A percentile compares a stretch with the other conserved stretches of the same genome.
These are phyloP conservation scores for Xylaria sp. DNA, from an alignment of 2,329 filamentous ascomycete species.

Conservation along the genomic window DNA sequence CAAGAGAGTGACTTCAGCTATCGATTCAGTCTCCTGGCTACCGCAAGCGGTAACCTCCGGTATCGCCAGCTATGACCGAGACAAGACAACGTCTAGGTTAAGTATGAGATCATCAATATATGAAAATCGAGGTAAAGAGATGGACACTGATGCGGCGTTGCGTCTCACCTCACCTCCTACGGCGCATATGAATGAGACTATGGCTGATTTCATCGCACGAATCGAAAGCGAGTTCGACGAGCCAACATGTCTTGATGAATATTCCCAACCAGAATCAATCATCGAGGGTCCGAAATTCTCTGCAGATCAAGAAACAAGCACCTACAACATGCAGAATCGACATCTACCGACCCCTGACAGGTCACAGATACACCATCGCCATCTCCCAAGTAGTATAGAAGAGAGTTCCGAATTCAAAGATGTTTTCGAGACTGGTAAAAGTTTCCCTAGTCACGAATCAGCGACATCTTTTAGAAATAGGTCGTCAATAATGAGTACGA, in stretches of 20 bases:
- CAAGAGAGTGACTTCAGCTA: slow-evolving; percentile 27
- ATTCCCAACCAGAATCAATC: slow-evolving; percentile 5
- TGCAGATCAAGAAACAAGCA: background rate
- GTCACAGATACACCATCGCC: background rate
- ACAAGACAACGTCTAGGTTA: slow-evolving; percentile 30
- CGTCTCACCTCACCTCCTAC: background rate
- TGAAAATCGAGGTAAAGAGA: slow-evolving; percentile 30
- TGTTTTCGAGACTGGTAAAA: background rate
- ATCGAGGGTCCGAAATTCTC: background rate
- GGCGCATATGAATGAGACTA: slow-evolving; percentile 38
- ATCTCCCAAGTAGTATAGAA: background rate
- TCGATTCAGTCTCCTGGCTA: slow-evolving; percentile 44
- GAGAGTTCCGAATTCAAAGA: background rate
- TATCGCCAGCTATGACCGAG: slow-evolving; percentile 25
- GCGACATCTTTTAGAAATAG: background rate
- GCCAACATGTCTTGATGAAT: slow-evolving; percentile 14
- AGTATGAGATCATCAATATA: slow-evolving; percentile 39
- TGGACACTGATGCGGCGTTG: background rate
- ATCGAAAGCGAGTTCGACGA: slow-evolving; percentile 48
- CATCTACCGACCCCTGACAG: background rate
- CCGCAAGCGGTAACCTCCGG: slow-evolving; percentile 39
- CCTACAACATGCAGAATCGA: slow-evolving; percentile 5
- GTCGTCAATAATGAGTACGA: background rate
- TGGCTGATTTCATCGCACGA: slow-evolving; percentile 50
- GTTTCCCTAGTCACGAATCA: background rate